Evolutionary conservation across 2,329 filamentous ascomycete genomes (phyloP), one percentile per base, ranked within the genome.

Genomic region (Colletotrichum nymphaeae): DNA sequence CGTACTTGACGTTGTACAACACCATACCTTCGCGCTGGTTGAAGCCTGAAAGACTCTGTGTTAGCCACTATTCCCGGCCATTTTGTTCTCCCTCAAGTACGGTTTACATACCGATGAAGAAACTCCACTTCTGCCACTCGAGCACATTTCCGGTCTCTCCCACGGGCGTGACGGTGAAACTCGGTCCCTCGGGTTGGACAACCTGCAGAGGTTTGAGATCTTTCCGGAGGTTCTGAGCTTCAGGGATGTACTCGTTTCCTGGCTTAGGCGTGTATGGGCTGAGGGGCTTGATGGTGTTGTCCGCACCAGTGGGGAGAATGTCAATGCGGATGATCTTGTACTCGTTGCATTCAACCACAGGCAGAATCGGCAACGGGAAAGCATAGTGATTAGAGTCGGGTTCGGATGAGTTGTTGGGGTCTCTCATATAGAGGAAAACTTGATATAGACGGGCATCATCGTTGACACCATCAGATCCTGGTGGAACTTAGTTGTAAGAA

Each of bases 241-340:
- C 89, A 1, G 91, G 88, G 32, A 92, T 87, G 76, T 93, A 93
- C 78, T 94, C 93, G 77, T 93, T 87, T 0, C 87, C 82, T 37
- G 85, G 84, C 12, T 85, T 85, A 1, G 90, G 84, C 79, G 89
- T 87, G 83, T 90, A 92, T 5, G 90, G 88, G 63, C 86, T 83
- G 0, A 89, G 84, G 3, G 88, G 85, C 73, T 88, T 88, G 73
- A 87, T 84, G 6, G 86, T 89, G 68, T 89, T 86, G 79, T 93
- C 92, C 5, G 84, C 86, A 2, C 93, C 93, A 3, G 91, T 93
- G 1, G 93, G 92, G 4, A 94, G 81, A 69, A 89, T 85, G 78
- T 95, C 93, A 75, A 95, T 92, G 12, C 93, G 89, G 58, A 93
- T 87, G 49, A 95, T 87, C 77, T 92, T 89, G 83, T 89, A 88